phyloP scores from a whole-genome alignment of 805 yeast genomes.

The Candida xiaguanensis region DNA sequence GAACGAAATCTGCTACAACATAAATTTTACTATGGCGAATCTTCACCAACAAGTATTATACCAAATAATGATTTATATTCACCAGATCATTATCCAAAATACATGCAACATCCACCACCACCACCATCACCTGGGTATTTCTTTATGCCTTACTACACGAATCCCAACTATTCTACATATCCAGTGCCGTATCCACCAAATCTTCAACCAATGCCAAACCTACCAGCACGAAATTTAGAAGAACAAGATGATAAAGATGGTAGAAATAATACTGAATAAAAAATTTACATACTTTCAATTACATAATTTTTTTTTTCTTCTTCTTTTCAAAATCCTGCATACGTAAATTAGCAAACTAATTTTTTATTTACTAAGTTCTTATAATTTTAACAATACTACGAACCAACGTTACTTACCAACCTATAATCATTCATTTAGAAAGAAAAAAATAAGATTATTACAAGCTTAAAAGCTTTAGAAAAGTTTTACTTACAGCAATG shows the following conservation, averaged over 20 bases:
- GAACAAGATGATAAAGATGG: neutral
- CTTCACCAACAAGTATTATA: neutral
- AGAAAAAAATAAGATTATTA: too few relatives aligned
- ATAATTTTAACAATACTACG: too few relatives aligned
- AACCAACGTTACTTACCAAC: too few relatives aligned
- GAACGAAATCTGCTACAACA: constrained; percentile 31
- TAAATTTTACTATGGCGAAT: constrained; percentile 23
- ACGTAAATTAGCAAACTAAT: constrained; percentile 1
- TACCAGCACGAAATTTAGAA: neutral
- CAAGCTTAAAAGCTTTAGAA: too few relatives aligned
- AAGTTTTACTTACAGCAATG: too few relatives aligned
- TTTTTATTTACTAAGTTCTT: too few relatives aligned
- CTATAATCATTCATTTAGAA: too few relatives aligned
- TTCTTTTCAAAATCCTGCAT: constrained; percentile 1
- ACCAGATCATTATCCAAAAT: neutral
- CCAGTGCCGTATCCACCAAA: neutral
- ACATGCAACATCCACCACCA: constrained; percentile 4
- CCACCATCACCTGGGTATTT: constrained; percentile 3
- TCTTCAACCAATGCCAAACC: neutral
- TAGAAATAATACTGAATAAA: too few relatives aligned
- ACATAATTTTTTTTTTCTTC: too few relatives aligned
- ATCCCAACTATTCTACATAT: neutral
- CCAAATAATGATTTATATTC: neutral
- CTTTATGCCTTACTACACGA: constrained; percentile 1
- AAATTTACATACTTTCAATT: too few relatives aligned